Conservation (phyloP, 164 flowering plant species). For the Chimonanthus salicifolius region DNA sequence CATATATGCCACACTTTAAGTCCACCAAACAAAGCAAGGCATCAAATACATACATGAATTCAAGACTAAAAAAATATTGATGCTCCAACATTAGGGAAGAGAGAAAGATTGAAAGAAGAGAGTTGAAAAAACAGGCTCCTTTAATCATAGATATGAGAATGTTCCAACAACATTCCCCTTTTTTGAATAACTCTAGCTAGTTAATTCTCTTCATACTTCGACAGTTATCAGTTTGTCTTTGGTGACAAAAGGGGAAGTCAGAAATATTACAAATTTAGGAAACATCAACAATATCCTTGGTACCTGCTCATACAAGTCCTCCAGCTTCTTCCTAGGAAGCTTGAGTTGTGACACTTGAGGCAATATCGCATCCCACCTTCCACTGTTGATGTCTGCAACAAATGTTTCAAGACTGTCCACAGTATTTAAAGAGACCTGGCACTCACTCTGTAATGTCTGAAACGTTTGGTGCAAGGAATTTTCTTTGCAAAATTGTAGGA, state of each 20-base stretch:
- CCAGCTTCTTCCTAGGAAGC: slow-evolving; percentile 89
- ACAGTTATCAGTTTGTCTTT: background rate
- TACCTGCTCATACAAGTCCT: slow-evolving; percentile 98
- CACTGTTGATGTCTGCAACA: slow-evolving; percentile 86
- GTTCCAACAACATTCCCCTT: background rate
- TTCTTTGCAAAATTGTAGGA: slow-evolving; percentile 98
- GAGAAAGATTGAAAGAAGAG: no score
- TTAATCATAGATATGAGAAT: no score
- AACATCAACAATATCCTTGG: background rate
- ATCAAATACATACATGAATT: no score
- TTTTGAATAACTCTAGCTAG: background rate
- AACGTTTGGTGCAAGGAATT: slow-evolving; percentile 91
- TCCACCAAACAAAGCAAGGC: background rate
- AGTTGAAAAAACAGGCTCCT: no score
- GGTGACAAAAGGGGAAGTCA: background rate
- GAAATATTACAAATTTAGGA: background rate
- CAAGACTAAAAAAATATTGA: background rate
- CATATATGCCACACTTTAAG: background rate
- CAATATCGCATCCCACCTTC: slow-evolving; percentile 94
- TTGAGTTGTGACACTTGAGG: slow-evolving; percentile 96
- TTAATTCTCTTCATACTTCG: background rate
- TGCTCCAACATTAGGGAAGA: background rate
- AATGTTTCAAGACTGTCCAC: slow-evolving; percentile 95
- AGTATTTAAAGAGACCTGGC: slow-evolving; percentile 95
- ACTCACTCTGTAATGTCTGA: slow-evolving; percentile 86